phyloP scores from a whole-genome alignment of 768 basidiomycete genomes.

The Chlorophyllum brunneum region DNA sequence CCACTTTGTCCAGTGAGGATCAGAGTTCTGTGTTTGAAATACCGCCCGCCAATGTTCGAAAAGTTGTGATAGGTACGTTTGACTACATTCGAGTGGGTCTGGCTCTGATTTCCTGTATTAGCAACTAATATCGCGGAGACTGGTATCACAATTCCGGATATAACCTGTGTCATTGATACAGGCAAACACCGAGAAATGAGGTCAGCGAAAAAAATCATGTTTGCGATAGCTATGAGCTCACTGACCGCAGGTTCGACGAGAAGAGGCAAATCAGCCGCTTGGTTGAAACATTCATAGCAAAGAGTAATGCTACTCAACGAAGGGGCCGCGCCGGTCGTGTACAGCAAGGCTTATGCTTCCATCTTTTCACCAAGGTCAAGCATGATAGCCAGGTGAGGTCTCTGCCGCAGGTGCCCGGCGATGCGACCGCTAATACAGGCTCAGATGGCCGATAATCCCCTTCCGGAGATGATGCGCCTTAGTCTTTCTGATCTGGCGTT shows the following conservation, averaged over 20 bases:
- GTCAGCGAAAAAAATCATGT: slow-evolving; percentile 26
- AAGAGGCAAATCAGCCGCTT: slow-evolving; percentile 93
- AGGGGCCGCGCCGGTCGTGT: slow-evolving; percentile 93
- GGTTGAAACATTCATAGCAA: slow-evolving; percentile 87
- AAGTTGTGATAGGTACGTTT: slow-evolving; percentile 86
- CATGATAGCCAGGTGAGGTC: slow-evolving; percentile 69
- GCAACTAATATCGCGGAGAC: slow-evolving; percentile 96
- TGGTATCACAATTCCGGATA: slow-evolving; percentile 97
- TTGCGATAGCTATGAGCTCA: neutral
- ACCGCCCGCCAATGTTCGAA: slow-evolving; percentile 74
- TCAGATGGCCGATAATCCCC: slow-evolving; percentile 84
- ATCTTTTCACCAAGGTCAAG: slow-evolving; percentile 86
- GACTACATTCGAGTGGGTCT: neutral
- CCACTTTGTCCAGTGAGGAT: slow-evolving; percentile 86
- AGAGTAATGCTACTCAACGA: slow-evolving; percentile 86
- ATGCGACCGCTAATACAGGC: slow-evolving; percentile 1
- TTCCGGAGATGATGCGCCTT: slow-evolving; percentile 93
- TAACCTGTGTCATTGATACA: slow-evolving; percentile 93
- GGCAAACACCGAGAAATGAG: slow-evolving; percentile 95
- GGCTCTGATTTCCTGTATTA: slow-evolving; percentile 23
- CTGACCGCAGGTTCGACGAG: slow-evolving; percentile 75
- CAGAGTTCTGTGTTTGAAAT: slow-evolving; percentile 90
- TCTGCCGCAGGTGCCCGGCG: neutral
- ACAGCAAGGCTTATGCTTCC: slow-evolving; percentile 86
- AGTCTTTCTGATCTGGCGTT: slow-evolving; percentile 90